Base-by-base conservation (phyloP, 805 yeast genomes). In the Starmerella stellata region DNA sequence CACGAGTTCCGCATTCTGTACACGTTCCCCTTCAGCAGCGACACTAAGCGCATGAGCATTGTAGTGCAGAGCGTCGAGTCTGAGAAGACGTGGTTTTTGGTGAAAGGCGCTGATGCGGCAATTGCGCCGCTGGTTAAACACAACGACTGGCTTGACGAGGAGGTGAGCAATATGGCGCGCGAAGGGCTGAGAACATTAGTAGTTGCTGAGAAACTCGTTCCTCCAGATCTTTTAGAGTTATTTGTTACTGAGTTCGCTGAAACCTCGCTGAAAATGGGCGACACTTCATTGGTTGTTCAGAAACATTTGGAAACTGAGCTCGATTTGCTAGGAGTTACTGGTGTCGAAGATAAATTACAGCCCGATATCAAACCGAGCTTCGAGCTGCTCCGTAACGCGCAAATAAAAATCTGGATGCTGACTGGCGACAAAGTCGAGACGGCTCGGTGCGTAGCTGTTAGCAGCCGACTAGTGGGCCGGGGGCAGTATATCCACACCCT, bases 341-440 rank as follows among this genome's bases (percentile, higher is more conserved):
- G 99, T 45, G 99, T 90, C 19, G 99, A 90, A 55, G 99, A 90
- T 56, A 80, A 82, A 54, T 66, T 90, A 36, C 99, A 90, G 55
- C 68, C 72, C 41, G 83, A 87, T 55, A 95, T 92, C 36, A 87
- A 87, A 58, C 69, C 92, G 0, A 81, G 95, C 0, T 75, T 90
- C 42, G 99, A 90, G 61, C 65, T 85, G 27, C 65, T 90, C 48
- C 70, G 98, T 49, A 90, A 92, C 59, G 99, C 96, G 0, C 98
- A 96, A 3, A 73, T 92, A 40, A 85, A 85, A 52, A 90, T 90
- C 37, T 90, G 99, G 99, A 92, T 90, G 98, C 63, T 90, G 35
- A 90, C 99, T 0, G 99, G 99, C 48, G 99, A 90, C 57, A 90
- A 90, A 56, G 96, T 90, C 5, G 99, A 90, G 60, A 90, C 99